These are phyloP conservation scores for Cytospora mali DNA, from an alignment of 2,329 filamentous ascomycete genomes.

Conservation along the genomic window DNA sequence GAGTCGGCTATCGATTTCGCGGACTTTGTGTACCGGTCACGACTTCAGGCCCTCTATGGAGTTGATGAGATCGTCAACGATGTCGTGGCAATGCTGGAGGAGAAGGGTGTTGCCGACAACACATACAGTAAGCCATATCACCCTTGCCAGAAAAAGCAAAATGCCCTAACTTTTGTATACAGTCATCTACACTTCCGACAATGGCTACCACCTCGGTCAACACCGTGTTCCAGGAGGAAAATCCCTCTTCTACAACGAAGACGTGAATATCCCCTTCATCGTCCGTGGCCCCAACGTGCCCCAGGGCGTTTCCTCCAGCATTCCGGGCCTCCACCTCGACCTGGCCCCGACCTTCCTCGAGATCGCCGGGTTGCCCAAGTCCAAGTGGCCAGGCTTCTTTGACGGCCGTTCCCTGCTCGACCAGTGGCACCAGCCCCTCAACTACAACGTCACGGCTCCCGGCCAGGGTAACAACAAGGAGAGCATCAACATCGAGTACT, in stretches of 20 bases:
- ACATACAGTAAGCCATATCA: conserved; percentile 30
- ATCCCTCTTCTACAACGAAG: conserved; percentile 35
- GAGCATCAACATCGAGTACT: conserved; percentile 36
- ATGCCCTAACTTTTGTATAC: background rate
- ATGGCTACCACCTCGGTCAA: conserved; percentile 19
- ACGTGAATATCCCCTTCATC: conserved; percentile 37
- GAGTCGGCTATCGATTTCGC: conserved; percentile 27
- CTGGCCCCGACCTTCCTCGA: conserved; percentile 37
- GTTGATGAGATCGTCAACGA: conserved; percentile 41
- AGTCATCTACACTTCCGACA: conserved; percentile 34
- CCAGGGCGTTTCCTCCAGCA: conserved; percentile 27
- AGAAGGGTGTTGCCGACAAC: conserved; percentile 33
- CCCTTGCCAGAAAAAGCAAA: background rate
- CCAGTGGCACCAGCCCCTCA: conserved; percentile 34
- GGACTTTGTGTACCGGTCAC: conserved; percentile 30
- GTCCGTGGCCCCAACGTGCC: conserved; percentile 36
- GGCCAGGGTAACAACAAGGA: conserved; percentile 30
- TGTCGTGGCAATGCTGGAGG: conserved; percentile 35
- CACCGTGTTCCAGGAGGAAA: conserved; percentile 33
- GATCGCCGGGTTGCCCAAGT: conserved; percentile 32
- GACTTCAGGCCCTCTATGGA: conserved; percentile 34
- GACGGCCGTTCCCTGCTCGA: conserved; percentile 37
- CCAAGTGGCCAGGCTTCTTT: conserved; percentile 33
- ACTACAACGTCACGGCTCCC: conserved; percentile 13
- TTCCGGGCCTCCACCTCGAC: conserved; percentile 35